Conservation (phyloP, 2,329 filamentous ascomycete genomes). For the Sporothrix mexicana region DNA sequence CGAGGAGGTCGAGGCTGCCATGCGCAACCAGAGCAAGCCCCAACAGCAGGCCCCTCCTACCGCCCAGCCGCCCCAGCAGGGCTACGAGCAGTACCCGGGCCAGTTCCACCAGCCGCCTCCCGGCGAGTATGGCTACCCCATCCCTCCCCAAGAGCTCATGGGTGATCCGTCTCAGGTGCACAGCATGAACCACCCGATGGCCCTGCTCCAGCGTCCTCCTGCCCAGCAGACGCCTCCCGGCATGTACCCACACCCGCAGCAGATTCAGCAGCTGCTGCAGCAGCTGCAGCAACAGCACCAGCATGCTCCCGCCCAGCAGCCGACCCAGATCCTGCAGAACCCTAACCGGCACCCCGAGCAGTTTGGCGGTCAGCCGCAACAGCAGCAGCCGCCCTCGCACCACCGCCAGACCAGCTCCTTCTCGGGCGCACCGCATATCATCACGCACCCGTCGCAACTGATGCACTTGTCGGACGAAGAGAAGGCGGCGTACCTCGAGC, state of each 20-base stretch:
- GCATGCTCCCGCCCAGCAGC: constrained; percentile 54
- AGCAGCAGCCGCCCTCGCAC: constrained; percentile 43
- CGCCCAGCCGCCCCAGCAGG: constrained; percentile 39
- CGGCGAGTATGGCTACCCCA: constrained; percentile 33
- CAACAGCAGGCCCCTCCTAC: constrained; percentile 40
- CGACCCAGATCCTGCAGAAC: constrained; percentile 80
- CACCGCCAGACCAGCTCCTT: constrained; percentile 60
- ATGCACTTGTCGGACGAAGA: constrained; percentile 82
- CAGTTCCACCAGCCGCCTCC: constrained; percentile 38
- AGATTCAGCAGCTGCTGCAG: constrained; percentile 37
- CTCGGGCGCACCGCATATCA: constrained; percentile 55
- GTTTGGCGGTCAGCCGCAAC: constrained; percentile 42
- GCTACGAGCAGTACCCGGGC: constrained; percentile 41
- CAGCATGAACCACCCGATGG: constrained; percentile 52
- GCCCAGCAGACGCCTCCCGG: constrained; percentile 50
- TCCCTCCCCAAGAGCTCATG: constrained; percentile 33
- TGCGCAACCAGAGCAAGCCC: constrained; percentile 71
- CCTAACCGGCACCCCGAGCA: constrained; percentile 66
- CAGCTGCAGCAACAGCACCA: constrained; percentile 40
- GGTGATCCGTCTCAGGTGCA: constrained; percentile 24
- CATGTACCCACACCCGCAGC: constrained; percentile 43
- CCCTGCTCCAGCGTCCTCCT: constrained; percentile 62
- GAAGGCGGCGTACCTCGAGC: constrained; percentile 79
- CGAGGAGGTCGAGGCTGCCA: constrained; percentile 94
- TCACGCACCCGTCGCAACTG: constrained; percentile 72